Conservation (phyloP, 2,329 filamentous ascomycete species). For the Cadophora malorum region DNA sequence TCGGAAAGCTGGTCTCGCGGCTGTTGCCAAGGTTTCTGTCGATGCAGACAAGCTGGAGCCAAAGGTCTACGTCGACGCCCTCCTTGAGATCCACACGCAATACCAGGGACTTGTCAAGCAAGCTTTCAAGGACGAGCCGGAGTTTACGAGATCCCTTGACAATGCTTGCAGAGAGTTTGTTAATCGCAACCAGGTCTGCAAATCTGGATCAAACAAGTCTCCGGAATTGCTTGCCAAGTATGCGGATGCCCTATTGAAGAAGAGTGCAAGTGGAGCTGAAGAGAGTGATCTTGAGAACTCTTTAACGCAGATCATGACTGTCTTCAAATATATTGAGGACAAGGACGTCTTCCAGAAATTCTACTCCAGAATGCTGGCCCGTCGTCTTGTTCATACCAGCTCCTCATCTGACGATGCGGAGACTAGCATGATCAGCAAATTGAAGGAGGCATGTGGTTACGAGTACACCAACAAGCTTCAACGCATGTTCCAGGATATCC, state of each 20-base stretch:
- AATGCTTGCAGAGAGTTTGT: constrained; percentile 98
- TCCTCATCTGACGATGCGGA: constrained; percentile 97
- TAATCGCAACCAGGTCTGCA: constrained; percentile 96
- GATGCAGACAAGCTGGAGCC: constrained; percentile 92
- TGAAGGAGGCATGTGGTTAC: constrained; percentile 98
- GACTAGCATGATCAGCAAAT: constrained; percentile 98
- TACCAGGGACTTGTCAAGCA: constrained; percentile 91
- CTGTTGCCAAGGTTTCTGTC: constrained; percentile 88
- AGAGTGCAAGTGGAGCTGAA: constrained; percentile 90
- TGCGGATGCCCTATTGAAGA: constrained; percentile 89
- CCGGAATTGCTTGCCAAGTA: constrained; percentile 96
- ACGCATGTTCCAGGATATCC: constrained; percentile 99
- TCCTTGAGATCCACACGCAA: constrained; percentile 92
- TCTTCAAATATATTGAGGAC: constrained; percentile 99
- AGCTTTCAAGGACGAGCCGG: constrained; percentile 93
- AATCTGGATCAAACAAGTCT: constrained; percentile 89
- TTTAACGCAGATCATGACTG: constrained; percentile 93
- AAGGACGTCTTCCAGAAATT: constrained; percentile 99
- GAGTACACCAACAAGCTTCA: constrained; percentile 99
- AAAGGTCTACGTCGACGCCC: constrained; percentile 93
- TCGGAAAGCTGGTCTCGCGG: constrained; percentile 83
- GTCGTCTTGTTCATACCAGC: constrained; percentile 91
- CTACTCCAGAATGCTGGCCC: constrained; percentile 95
- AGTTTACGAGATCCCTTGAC: constrained; percentile 94
- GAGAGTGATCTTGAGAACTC: constrained; percentile 92